Evolutionary conservation across 257 asterid species (phyloP), one percentile per base, ranked within the genome.

Genomic region (Cordia subcordata): DNA sequence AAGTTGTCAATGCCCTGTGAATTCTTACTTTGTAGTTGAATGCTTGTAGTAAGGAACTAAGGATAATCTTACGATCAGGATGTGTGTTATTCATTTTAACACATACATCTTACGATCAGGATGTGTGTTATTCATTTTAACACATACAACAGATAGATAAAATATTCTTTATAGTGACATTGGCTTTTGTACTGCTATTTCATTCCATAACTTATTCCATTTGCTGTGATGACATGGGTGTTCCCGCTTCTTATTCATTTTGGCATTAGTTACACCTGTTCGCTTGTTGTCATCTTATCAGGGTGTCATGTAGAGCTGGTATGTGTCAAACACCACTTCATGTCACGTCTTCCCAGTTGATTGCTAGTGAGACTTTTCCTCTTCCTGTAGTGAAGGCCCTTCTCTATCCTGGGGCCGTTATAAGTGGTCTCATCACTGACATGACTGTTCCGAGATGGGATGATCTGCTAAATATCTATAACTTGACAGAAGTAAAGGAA

Each of bases 271-370:
- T 33, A 46, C 6, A 5, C 46, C 13, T 44, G 46, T 21, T 18
- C 10, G 12, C 11, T 49, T 61, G n/a, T 49, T 11, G 57, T 5
- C 47, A 40, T 49, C 6, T 65, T 55, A 35, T 55, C 80, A 93
- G 97, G 90, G 81, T 93, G 72, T 86, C 92, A 46, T 93, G 96
- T 77, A 81, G 95, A 83, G 83, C 99, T 4, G 99, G 97, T 63
- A 74, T 80, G 75, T 93, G 97, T 72, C 75, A 82, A 44, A 77
- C 99, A 8, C 97, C 99, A 45, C 55, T 89, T 60, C 95, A 93
- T 35, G 90, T 89, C 62, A 86, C 97, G 37, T 78, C 97, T 46
- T 81, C 95, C 13, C 99, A 93, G 78, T 80, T 93, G 85, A 77
- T 93, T 66, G 79, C 96, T 39, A 85, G 94, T 40, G 95, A 83